Conservation (phyloP, 108 stramenopile genomes). For the Cyclotella kingstonii region DNA sequence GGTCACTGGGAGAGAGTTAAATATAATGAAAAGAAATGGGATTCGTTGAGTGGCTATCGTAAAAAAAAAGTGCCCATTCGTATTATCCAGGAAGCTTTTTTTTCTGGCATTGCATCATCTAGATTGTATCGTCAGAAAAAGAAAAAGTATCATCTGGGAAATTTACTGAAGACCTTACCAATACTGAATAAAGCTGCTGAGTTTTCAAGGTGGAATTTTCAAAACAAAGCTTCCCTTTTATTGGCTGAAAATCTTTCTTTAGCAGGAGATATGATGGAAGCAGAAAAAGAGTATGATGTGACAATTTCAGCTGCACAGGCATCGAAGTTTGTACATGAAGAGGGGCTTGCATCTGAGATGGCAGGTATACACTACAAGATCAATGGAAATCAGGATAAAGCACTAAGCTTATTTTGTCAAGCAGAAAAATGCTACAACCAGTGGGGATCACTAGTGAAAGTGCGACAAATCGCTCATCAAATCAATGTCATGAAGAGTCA, state of each 20-base stretch:
- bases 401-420: constrained; percentile 14
- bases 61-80: background rate
- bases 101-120: background rate
- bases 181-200: background rate
- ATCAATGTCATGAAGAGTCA: background rate
- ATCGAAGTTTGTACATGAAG: constrained; percentile 28
- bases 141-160: background rate
- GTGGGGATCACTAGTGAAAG: constrained; percentile 22
- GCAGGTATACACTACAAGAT: constrained; percentile 23
- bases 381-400: constrained; percentile 1
- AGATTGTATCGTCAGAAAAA: background rate
- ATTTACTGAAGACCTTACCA: background rate
- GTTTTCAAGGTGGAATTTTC: constrained; percentile 1
- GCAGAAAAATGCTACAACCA: constrained; percentile 18
- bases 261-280: constrained; percentile 5
- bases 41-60: background rate
- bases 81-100: background rate
- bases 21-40: constrained; percentile 3
- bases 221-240: constrained; percentile 8
- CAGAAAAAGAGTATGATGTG: constrained; percentile 4
- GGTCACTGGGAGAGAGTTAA: constrained; percentile 5
- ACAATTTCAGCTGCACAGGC: constrained; percentile 15
- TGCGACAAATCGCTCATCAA: background rate
- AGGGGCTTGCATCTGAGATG: constrained; percentile 32
- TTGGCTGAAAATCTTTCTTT: constrained; percentile 21